Evolutionary conservation across 2,329 filamentous ascomycete species (phyloP).

Genomic region (Colletotrichum orchidophilum): DNA sequence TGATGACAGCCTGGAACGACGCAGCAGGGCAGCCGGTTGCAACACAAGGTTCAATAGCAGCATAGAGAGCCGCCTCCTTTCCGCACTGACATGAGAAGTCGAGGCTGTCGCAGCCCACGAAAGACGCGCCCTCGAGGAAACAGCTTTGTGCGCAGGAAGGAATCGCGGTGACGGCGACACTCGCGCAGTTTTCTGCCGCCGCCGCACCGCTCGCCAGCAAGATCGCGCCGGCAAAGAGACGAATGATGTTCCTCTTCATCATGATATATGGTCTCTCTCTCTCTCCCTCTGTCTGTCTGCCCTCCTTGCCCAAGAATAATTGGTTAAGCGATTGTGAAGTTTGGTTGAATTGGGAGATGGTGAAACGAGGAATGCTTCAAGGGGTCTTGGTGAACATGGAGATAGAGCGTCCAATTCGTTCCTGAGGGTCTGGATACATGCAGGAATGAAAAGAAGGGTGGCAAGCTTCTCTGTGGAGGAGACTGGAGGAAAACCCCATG

Average conservation of each 20-base stretch:
- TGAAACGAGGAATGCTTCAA: constrained; percentile 24
- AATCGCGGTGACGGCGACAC: constrained; percentile 39
- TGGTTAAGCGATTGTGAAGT: neutral
- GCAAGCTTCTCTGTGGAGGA: constrained; percentile 10
- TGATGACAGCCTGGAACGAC: constrained; percentile 39
- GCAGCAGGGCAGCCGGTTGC: constrained; percentile 38
- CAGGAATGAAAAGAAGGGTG: constrained; percentile 8
- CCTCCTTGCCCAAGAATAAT: neutral
- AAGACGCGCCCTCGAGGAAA: constrained; percentile 40
- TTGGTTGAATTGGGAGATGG: neutral
- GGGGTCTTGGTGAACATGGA: constrained; percentile 6
- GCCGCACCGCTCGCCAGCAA: neutral
- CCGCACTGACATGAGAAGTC: constrained; percentile 43
- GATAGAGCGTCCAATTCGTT: constrained; percentile 23
- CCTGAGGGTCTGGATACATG: neutral
- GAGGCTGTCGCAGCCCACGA: constrained; percentile 38
- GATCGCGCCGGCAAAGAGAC: neutral
- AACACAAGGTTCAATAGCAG: constrained; percentile 41
- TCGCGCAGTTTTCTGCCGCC: constrained; percentile 36
- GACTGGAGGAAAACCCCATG: neutral
- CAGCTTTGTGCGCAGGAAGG: constrained; percentile 41
- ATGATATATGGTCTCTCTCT: neutral
- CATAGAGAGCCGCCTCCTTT: constrained; percentile 36
- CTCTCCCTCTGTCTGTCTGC: neutral
- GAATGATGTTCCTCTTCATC: neutral